phyloP scores from a whole-genome alignment of 805 yeast genomes.

The Wickerhamomyces hampshirensis region DNA sequence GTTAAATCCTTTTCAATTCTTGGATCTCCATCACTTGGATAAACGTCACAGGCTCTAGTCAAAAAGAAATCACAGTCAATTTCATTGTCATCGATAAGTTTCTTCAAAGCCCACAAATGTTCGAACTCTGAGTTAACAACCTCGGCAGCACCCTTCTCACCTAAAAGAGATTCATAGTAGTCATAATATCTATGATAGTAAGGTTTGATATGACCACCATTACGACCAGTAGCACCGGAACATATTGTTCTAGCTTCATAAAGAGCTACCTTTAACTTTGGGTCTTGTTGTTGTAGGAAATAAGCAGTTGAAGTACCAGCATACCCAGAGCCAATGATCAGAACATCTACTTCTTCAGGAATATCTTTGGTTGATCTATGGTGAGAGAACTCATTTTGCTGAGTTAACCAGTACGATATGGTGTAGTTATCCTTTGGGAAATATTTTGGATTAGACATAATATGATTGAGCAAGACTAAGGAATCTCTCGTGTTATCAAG shows the following conservation, averaged over 20 bases:
- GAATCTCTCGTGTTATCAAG: too few species aligned
- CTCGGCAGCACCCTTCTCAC: constrained; percentile 28
- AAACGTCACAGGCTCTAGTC: constrained; percentile 32
- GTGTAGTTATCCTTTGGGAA: constrained; percentile 18
- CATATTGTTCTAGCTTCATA: constrained; percentile 39
- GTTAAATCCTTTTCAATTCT: constrained; percentile 13
- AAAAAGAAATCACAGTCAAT: constrained; percentile 37
- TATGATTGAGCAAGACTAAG: too few species aligned
- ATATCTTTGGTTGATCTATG: constrained; percentile 18
- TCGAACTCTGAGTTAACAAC: constrained; percentile 34
- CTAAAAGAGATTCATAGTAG: constrained; percentile 6
- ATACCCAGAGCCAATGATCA: constrained; percentile 43
- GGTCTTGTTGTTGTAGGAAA: constrained; percentile 27
- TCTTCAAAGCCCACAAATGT: constrained; percentile 29
- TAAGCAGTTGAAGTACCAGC: constrained; percentile 39
- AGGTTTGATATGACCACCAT: constrained; percentile 47
- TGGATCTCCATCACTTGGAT: constrained; percentile 22
- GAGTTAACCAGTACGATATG: constrained; percentile 16
- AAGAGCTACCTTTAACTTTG: constrained; percentile 23
- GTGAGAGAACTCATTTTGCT: constrained; percentile 14
- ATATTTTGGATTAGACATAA: constrained; percentile 3
- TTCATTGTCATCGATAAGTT: constrained; percentile 27
- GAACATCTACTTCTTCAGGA: constrained; percentile 34
- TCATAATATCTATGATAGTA: constrained; percentile 15
- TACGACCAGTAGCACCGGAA: constrained; percentile 44